These are phyloP conservation scores for Fomitiporia mediterranea DNA, from an alignment of 1,284 basidiomycete species.

Conservation along the genomic window DNA sequence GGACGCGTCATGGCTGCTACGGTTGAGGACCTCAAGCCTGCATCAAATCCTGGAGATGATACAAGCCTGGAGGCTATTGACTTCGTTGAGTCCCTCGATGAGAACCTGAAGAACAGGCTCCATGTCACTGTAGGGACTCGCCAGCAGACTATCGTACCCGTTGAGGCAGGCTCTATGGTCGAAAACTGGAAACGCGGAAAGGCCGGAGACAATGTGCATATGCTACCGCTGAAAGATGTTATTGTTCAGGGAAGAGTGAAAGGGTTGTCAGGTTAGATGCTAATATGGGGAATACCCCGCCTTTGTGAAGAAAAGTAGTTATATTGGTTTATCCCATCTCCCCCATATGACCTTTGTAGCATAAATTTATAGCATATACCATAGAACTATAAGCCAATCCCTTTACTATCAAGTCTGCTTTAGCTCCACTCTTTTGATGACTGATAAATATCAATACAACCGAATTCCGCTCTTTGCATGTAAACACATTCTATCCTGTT, in stretches of 20 bases:
- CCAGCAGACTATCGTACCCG: constrained; percentile 49
- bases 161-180: constrained; percentile 70
- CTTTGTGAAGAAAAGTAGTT: too few species aligned
- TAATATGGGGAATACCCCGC: too few species aligned
- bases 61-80: constrained; percentile 38
- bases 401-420: too few species aligned
- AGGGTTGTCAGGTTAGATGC: constrained; percentile 28
- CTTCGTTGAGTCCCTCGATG: constrained; percentile 47
- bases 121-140: constrained; percentile 90
- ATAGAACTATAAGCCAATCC: too few species aligned
- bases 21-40: constrained; percentile 51
- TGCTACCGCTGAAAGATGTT: constrained; percentile 33
- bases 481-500: too few species aligned
- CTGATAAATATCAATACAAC: not conserved
- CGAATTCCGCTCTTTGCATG: not conserved
- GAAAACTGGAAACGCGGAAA: constrained; percentile 47
- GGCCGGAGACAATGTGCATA: constrained; percentile 28
- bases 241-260: constrained; percentile 39
- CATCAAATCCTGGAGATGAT: constrained; percentile 29
- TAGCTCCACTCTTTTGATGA: not conserved
- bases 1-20: constrained; percentile 75
- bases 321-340: too few species aligned
- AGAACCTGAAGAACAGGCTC: constrained; percentile 45
- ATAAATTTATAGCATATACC: too few species aligned
- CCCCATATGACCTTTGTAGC: too few species aligned